Base-by-base conservation (phyloP, 257 asterid genomes). In the Penstemon davidsonii region DNA sequence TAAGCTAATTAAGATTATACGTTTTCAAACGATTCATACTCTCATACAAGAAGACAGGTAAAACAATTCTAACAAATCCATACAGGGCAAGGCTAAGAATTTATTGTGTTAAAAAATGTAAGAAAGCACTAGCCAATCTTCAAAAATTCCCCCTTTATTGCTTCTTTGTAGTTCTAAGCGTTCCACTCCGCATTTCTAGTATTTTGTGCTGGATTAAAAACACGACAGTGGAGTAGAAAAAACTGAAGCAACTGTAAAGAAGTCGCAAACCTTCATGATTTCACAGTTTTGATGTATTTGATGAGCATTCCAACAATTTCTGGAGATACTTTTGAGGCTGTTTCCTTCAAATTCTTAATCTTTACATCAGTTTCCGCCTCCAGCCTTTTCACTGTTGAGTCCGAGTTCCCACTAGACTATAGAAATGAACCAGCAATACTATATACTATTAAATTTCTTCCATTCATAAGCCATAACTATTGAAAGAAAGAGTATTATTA, bases 371-470 rank as follows among this genome's bases (percentile, higher is more conserved):
- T 87, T 76, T 90, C 98, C 5, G 41, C 52, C 7, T 90, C 96
- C 1, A 92, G 91, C 75, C 85, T 81, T n/a, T 90, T 90, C 71
- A 81, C 80, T 0, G 85, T 85, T 6, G 87, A 83, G 71, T 86
- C 88, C 0, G 93, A 82, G 75, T 70, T 88, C 67, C 95, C 98
- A 5, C 84, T 82, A 0, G 83, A 80, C 97, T 92, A 50, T 70
- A 18, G 3, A 58, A 36, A 61, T 45, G 52, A 6, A 64, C 33
- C 33, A 56, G 10, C 59, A 45, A 37, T 25, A 38, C 46, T 13
- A 33, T 13, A 33, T 60, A 8, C 9, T 5, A 19, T 52, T 13
- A 19, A 7, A 61, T 3, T 4, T 15, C 18, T 15, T 15, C 18
- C 18, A 15, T 15, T 15, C n/a, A 49, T 36, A 33, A 4, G 4